phyloP scores from a whole-genome alignment of 2,329 filamentous ascomycete genomes.

The Fusarium graminum region DNA sequence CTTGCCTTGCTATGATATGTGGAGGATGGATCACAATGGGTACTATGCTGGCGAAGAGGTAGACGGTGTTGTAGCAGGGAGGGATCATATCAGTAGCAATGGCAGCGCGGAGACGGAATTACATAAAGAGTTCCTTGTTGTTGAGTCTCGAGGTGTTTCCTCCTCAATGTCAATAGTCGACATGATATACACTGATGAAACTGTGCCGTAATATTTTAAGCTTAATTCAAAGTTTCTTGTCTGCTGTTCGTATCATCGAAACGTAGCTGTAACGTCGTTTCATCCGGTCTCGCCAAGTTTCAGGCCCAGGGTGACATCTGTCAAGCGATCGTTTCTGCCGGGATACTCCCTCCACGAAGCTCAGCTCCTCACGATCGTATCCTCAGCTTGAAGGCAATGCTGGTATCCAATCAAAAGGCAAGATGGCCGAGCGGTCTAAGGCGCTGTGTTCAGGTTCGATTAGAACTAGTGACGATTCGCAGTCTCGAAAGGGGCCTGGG shows the following conservation, averaged over 20 bases:
- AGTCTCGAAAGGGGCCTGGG: slow-evolving; percentile 37
- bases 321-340: not conserved
- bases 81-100: too few relatives aligned
- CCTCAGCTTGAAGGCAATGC: rapidly evolving
- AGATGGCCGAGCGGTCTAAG: slow-evolving; percentile 38
- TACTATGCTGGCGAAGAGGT: too few relatives aligned
- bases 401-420: slow-evolving; percentile 24
- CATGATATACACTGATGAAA: too few relatives aligned
- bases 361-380: not conserved
- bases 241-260: not conserved
- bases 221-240: not conserved
- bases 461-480: slow-evolving; percentile 30
- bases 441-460: slow-evolving; percentile 36
- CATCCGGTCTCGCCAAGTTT: not conserved
- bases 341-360: not conserved
- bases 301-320: not conserved
- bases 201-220: not conserved
- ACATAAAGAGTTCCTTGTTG: too few relatives aligned
- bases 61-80: too few relatives aligned
- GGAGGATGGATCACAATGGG: too few relatives aligned
- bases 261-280: not conserved
- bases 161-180: too few relatives aligned
- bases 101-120: too few relatives aligned
- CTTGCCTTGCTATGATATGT: too few relatives aligned
- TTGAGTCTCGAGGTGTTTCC: too few relatives aligned